A percentile compares a stretch with the other conserved stretches of the same genome.
phyloP scores from a whole-genome alignment of 176 grass and related monocot species.

The Zoysia pacifica region DNA sequence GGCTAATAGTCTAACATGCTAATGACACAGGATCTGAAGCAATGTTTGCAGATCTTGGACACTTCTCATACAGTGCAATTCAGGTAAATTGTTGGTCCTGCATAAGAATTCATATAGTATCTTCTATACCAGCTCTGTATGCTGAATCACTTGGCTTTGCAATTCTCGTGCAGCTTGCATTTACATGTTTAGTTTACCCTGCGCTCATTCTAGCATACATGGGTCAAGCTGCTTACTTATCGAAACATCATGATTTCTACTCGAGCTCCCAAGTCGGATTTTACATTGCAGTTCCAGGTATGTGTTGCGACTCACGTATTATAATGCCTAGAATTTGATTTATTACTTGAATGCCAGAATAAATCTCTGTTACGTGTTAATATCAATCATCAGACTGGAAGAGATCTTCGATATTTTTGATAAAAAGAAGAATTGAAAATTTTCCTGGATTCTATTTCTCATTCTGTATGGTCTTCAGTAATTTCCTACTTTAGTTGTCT shows the following conservation, averaged over 20 bases:
- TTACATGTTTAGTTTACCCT: slow-evolving; percentile 90
- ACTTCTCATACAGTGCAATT: slow-evolving; percentile 95
- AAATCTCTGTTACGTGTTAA: not conserved
- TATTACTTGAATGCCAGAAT: not conserved
- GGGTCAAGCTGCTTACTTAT: slow-evolving; percentile 99
- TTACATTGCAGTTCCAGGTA: slow-evolving; percentile 97
- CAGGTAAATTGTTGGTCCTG: slow-evolving; percentile 54
- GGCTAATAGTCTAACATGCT: slow-evolving; percentile 18
- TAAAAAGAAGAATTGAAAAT: not conserved
- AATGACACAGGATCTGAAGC: slow-evolving; percentile 83
- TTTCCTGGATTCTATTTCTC: not conserved
- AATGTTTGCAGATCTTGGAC: slow-evolving; percentile 99
- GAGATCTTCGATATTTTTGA: not conserved
- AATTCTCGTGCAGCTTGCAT: slow-evolving; percentile 63
- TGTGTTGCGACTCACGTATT: slow-evolving; percentile 10
- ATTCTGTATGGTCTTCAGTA: not conserved
- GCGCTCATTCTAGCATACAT: slow-evolving; percentile 96
- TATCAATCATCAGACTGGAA: not conserved
- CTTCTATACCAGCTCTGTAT: slow-evolving; percentile 1
- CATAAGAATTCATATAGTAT: not conserved
- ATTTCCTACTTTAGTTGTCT: not conserved
- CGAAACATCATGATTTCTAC: slow-evolving; percentile 75
- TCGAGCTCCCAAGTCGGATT: slow-evolving; percentile 87
- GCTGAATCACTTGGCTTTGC: slow-evolving; percentile 26
- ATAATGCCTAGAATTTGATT: not conserved